A percentile compares a stretch with the other conserved stretches of the same genome.
phyloP scores from a whole-genome alignment of 257 asterid genomes.

The Fraxinus pennsylvanica region DNA sequence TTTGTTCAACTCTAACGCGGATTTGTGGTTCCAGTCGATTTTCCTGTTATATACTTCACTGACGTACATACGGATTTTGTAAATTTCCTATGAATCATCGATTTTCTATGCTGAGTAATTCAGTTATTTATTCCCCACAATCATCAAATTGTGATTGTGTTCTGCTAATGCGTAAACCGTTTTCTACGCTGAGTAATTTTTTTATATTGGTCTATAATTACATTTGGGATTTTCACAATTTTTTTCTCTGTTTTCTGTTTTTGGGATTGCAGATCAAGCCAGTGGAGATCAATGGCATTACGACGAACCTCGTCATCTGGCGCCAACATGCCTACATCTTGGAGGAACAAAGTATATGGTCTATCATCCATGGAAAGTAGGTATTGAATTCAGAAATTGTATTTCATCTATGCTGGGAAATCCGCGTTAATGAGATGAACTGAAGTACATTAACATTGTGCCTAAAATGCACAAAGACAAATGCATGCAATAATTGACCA shows the following conservation, averaged over 20 bases:
- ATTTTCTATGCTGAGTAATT: background rate
- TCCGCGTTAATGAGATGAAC: background rate
- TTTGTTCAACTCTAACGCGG: background rate
- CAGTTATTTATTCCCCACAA: background rate
- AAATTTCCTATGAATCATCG: background rate
- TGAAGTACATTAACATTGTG: background rate
- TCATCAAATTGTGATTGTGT: background rate
- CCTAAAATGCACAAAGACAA: background rate
- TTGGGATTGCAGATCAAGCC: conserved; percentile 39
- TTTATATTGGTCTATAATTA: background rate
- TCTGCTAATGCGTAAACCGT: background rate
- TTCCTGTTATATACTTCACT: background rate
- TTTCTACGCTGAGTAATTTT: background rate
- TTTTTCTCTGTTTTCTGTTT: background rate
- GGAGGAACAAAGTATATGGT: conserved; percentile 59
- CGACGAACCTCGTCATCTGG: conserved; percentile 55
- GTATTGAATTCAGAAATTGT: conserved; percentile 19
- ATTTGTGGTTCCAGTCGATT: too few species aligned
- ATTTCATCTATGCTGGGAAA: background rate
- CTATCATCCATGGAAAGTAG: conserved; percentile 66
- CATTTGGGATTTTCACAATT: background rate
- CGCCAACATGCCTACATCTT: conserved; percentile 49
- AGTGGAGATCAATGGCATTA: conserved; percentile 46
- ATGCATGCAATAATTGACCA: background rate
- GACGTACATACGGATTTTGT: background rate